phyloP scores from a whole-genome alignment of 805 yeast genomes.

The Hanseniaspora thailandica region DNA sequence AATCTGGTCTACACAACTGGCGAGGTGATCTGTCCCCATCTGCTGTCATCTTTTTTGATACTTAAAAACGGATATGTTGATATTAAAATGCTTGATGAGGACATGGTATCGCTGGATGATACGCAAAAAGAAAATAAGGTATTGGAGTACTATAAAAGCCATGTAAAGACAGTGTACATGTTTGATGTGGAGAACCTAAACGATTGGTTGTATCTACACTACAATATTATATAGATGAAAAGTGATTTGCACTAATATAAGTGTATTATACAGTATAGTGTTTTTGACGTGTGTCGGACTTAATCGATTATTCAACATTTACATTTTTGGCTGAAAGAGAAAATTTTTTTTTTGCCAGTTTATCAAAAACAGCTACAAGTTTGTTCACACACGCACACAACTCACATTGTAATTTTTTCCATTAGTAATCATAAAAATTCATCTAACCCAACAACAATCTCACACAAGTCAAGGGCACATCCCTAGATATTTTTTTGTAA shows the following conservation, averaged over 20 bases:
- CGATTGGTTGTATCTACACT: slow-evolving; percentile 30
- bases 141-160: slow-evolving; percentile 21
- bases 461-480: too few relatives aligned
- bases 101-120: not conserved
- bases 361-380: too few relatives aligned
- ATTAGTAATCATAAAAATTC: too few relatives aligned
- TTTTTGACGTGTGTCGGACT: not conserved
- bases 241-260: too few relatives aligned
- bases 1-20: slow-evolving; percentile 13
- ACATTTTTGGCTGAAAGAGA: not conserved
- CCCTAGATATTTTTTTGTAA: not conserved
- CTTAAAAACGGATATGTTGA: slow-evolving; percentile 9
- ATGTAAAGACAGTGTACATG: slow-evolving; percentile 20
- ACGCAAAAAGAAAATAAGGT: slow-evolving; percentile 4
- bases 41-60: slow-evolving; percentile 22
- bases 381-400: not conserved
- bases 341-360: not conserved
- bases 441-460: too few relatives aligned
- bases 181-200: slow-evolving; percentile 24
- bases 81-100: not conserved
- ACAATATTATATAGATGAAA: slow-evolving; percentile 21
- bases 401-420: too few relatives aligned
- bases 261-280: too few relatives aligned
- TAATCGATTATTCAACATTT: not conserved
- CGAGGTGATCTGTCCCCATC: slow-evolving; percentile 26